A percentile compares a stretch with the other conserved stretches of the same genome.
Evolutionary conservation across 2,329 filamentous ascomycete species (phyloP).

Genomic region (Epichloe aotearoae): DNA sequence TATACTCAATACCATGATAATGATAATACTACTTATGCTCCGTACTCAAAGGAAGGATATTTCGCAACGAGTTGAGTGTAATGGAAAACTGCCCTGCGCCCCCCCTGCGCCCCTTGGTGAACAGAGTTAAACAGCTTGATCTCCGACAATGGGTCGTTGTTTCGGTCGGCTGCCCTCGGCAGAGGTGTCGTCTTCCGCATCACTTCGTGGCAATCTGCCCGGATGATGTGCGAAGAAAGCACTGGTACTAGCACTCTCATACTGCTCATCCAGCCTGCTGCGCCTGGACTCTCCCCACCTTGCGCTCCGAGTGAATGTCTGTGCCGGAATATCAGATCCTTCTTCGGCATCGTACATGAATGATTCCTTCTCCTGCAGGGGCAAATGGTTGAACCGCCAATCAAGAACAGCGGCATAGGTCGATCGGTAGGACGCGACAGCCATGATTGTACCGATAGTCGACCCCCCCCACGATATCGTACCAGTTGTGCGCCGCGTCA

Average conservation of each 20-base stretch:
- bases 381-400: conserved; percentile 55
- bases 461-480: conserved; percentile 56
- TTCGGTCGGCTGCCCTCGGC: not conserved
- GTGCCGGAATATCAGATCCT: conserved; percentile 9
- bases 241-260: not conserved
- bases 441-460: conserved; percentile 48
- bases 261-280: conserved; percentile 5
- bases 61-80: not conserved
- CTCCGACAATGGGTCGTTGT: not conserved
- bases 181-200: not conserved
- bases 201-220: not conserved
- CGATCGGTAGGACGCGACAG: conserved; percentile 50
- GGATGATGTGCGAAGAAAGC: not conserved
- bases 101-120: too few species aligned
- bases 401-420: conserved; percentile 57
- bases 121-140: not conserved
- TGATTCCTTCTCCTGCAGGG: conserved; percentile 29
- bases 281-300: conserved; percentile 15
- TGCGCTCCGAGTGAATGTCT: conserved; percentile 13
- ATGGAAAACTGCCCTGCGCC: not conserved
- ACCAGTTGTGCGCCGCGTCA: conserved; percentile 56
- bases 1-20: too few species aligned
- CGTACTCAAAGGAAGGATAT: too few species aligned
- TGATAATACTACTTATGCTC: too few species aligned
- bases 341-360: conserved; percentile 8